These are phyloP conservation scores for Sphaerulina populicola DNA, from an alignment of 2,329 filamentous ascomycete species.

Conservation along the genomic window DNA sequence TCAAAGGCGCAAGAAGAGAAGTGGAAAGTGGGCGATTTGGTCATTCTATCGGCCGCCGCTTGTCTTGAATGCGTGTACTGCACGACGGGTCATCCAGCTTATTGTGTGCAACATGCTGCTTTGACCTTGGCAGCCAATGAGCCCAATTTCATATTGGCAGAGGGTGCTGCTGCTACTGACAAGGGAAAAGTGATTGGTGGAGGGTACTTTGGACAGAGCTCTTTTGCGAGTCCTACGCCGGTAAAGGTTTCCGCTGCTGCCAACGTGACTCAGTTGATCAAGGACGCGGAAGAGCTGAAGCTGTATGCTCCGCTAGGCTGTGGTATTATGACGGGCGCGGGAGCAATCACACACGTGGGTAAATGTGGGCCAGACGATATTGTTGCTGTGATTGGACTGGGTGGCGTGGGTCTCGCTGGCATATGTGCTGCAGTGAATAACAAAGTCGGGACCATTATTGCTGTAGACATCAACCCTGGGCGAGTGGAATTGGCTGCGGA, in stretches of 20 bases:
- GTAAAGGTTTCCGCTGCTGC: conserved; percentile 28
- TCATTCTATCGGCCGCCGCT: conserved; percentile 39
- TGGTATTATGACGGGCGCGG: conserved; percentile 40
- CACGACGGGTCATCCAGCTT: conserved; percentile 37
- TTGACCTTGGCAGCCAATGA: conserved; percentile 25
- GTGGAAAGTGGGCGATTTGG: conserved; percentile 34
- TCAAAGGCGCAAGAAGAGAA: conserved; percentile 9
- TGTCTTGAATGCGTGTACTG: conserved; percentile 42
- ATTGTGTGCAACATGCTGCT: conserved; percentile 40
- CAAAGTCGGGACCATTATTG: conserved; percentile 35
- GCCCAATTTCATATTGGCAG: conserved; percentile 18
- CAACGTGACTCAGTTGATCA: conserved; percentile 21
- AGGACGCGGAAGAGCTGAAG: conserved; percentile 24
- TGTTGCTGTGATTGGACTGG: conserved; percentile 36
- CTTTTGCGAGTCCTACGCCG: conserved; percentile 30
- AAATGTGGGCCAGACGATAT: conserved; percentile 24
- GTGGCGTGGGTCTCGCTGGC: conserved; percentile 37
- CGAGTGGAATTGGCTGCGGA: conserved; percentile 39
- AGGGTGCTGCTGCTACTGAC: neutral
- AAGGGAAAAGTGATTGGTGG: conserved; percentile 20
- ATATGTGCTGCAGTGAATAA: conserved; percentile 35
- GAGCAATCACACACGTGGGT: conserved; percentile 36
- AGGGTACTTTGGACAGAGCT: conserved; percentile 36
- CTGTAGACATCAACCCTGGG: conserved; percentile 39
- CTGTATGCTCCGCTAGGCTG: conserved; percentile 38